A percentile compares a stretch with the other conserved stretches of the same genome.
Evolutionary conservation across 768 basidiomycete genomes (phyloP).

Genomic region (Mycena chlorophos): DNA sequence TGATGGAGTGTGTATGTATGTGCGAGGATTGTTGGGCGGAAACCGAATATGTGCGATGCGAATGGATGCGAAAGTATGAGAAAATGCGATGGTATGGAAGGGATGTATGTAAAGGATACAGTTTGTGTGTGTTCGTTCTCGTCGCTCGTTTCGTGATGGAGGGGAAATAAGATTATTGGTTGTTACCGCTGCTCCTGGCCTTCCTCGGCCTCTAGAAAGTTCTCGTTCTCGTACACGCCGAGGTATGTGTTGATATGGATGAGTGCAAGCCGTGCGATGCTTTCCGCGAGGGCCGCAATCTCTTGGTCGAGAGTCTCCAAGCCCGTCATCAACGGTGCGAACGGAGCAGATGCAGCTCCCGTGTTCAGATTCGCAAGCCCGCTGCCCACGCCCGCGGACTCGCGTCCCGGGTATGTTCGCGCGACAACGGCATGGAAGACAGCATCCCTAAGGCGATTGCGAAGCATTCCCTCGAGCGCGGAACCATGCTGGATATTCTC

Average conservation of each 20-base stretch:
- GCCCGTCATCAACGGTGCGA: conserved; percentile 44
- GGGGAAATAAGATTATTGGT: conserved; percentile 7
- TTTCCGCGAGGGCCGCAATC: conserved; percentile 65
- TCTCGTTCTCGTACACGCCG: conserved; percentile 72
- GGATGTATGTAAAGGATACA: neutral
- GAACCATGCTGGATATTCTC: conserved; percentile 64
- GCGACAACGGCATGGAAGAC: conserved; percentile 63
- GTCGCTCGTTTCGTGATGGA: neutral
- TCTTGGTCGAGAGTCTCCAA: conserved; percentile 75
- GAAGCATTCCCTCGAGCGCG: conserved; percentile 58
- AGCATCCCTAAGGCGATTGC: conserved; percentile 60
- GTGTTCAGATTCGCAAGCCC: conserved; percentile 29
- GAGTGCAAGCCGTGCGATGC: conserved; percentile 68
- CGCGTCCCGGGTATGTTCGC: conserved; percentile 49
- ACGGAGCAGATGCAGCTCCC: conserved; percentile 25
- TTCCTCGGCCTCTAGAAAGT: conserved; percentile 40
- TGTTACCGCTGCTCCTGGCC: neutral
- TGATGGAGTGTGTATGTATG: too few species aligned
- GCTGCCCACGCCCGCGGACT: conserved; percentile 34
- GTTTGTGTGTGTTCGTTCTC: neutral
- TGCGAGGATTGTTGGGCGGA: too few species aligned
- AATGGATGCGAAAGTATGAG: neutral
- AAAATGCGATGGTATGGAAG: neutral
- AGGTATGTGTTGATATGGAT: conserved; percentile 78
- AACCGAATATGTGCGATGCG: too few species aligned